A percentile compares a stretch with the other conserved stretches of the same genome.
Conservation (phyloP, 768 basidiomycete genomes). For the Phanerochaete carnosa region DNA sequence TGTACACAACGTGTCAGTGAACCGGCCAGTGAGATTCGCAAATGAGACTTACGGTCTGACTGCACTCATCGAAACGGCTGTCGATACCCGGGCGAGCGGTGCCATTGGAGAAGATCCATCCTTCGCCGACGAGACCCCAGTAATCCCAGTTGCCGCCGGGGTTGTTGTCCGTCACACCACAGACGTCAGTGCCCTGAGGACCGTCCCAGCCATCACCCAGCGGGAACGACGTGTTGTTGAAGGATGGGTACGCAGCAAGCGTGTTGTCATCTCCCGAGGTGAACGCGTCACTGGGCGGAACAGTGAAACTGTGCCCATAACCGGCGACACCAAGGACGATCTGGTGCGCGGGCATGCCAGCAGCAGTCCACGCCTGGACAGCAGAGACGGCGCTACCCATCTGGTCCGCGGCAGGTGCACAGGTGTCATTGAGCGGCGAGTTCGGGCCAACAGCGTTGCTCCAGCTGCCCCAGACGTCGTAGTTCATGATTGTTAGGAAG, state of each 20-base stretch:
- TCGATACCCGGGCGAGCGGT: conserved; percentile 44
- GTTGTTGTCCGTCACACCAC: conserved; percentile 46
- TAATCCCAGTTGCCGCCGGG: conserved; percentile 59
- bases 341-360: conserved; percentile 71
- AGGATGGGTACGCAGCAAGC: conserved; percentile 51
- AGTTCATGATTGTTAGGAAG: conserved; percentile 73
- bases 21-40: neutral
- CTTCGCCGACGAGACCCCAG: conserved; percentile 56
- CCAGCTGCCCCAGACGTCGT: conserved; percentile 59
- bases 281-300: conserved; percentile 36
- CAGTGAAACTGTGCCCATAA: conserved; percentile 75
- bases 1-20: too few relatives aligned
- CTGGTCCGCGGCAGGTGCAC: conserved; percentile 54
- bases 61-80: conserved; percentile 61
- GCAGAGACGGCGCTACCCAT: conserved; percentile 76
- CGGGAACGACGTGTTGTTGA: conserved; percentile 40
- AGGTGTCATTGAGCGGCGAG: conserved; percentile 79
- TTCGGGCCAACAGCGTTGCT: conserved; percentile 65
- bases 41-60: conserved; percentile 57
- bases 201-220: conserved; percentile 59
- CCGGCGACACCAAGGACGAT: conserved; percentile 83
- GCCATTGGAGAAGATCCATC: conserved; percentile 50
- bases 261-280: conserved; percentile 27
- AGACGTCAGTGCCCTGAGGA: conserved; percentile 47
- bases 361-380: conserved; percentile 68